These are phyloP conservation scores for Cercophora scortea DNA, from an alignment of 495 filamentous ascomycete genomes.

Conservation along the genomic window DNA sequence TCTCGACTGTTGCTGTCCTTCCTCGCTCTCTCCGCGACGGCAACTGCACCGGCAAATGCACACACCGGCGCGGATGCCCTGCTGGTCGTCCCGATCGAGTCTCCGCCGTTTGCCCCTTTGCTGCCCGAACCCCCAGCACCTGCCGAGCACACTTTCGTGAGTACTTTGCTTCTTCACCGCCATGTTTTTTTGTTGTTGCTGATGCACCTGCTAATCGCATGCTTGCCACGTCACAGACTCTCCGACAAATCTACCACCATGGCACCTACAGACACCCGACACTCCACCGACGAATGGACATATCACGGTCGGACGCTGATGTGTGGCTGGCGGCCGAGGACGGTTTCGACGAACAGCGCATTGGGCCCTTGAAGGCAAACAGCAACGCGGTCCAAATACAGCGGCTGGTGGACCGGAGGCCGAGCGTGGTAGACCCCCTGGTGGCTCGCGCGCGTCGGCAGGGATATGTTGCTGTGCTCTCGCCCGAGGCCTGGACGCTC, in stretches of 20 bases:
- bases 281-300: slow-evolving; percentile 67
- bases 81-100: slow-evolving; percentile 25
- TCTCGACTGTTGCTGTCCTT: slow-evolving; percentile 54
- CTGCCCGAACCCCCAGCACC: slow-evolving; percentile 29
- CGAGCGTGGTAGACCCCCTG: slow-evolving; percentile 66
- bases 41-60: slow-evolving; percentile 16
- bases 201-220: not conserved
- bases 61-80: slow-evolving; percentile 12
- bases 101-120: slow-evolving; percentile 27
- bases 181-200: not conserved
- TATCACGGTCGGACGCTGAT: slow-evolving; percentile 50
- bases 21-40: slow-evolving; percentile 45
- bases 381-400: slow-evolving; percentile 62
- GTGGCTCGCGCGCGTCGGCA: slow-evolving; percentile 57
- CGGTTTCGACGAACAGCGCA: slow-evolving; percentile 38
- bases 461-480: slow-evolving; percentile 51
- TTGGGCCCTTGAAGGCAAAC: slow-evolving; percentile 41
- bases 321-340: slow-evolving; percentile 62
- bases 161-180: slow-evolving; percentile 3
- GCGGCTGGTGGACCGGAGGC: slow-evolving; percentile 70
- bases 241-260: slow-evolving; percentile 89
- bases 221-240: slow-evolving; percentile 44
- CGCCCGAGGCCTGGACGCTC: slow-evolving; percentile 69
- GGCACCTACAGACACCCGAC: slow-evolving; percentile 65
- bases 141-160: slow-evolving; percentile 44